Base-by-base conservation (phyloP, 108 stramenopile genomes). In the Craspedostauros australis region DNA sequence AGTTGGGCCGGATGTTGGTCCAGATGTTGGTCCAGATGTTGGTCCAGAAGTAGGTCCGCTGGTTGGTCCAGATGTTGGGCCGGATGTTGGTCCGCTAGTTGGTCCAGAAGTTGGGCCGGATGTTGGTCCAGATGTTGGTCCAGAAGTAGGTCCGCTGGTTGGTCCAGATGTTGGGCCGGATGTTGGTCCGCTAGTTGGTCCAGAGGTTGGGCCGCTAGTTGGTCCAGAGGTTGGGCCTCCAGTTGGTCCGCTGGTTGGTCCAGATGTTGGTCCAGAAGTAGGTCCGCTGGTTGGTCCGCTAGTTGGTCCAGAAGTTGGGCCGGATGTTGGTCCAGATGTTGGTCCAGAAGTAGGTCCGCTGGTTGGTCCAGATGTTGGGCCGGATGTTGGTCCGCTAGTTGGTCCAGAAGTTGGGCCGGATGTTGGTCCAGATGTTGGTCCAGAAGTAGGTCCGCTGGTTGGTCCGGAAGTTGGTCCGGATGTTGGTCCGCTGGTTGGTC, bases 371-470 rank as follows among this genome's bases (percentile, higher is more conserved):
- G 46, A 48, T 24, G 46, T 48, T 24, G 46, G 46, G 4, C 22
- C 22, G 9, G 23, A 26, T 24, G 46, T 48, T 21, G 46, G 46
- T 11, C 46, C 46, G 9, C 27, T 28, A 14, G 46, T 48, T 6
- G 46, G 46, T 18, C 46, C 46, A 22, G 23, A 26, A 14, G 46
- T 48, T 6, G 46, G 46, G 9, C 46, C 22, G 9, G 46, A 48
- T 26, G 46, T 26, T 24, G 52, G 2, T 39, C 2, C 46, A n/a
- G n/a, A n/a, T n/a, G n/a, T n/a, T n/a, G n/a, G n/a, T n/a, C n/a
- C n/a, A n/a, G n/a, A n/a, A n/a, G 45, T 57, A 16, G 63, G 36
- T 31, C 14, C 22, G 18, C 16, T 26, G 12, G 62, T 63, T 30
- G 64, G 61, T 2, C 2, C 38, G 6, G 19, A n/a, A 24, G 52